Base-by-base conservation (phyloP, 257 asterid species). In the Anisodus acutangulus region DNA sequence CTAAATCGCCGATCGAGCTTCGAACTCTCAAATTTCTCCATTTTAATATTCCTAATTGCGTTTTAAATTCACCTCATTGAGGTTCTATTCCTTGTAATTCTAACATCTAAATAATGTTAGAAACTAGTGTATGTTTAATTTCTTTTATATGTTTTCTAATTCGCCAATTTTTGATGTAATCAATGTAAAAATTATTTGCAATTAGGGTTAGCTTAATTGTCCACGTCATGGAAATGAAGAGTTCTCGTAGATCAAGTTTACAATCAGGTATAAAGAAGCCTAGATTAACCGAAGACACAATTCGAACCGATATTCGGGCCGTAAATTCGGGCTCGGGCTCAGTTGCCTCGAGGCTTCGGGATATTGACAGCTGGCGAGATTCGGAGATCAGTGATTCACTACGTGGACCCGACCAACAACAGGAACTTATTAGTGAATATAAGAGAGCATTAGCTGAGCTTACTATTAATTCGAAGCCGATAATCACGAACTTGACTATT, bases 401-500 rank as follows among this genome's bases (percentile, higher is more conserved):
- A 82, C 93, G 93, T 60, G 97, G 90, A 84, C 74, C 91, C 69
- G 91, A 88, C 83, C 35, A 31, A 31, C 35, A 31, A 31, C 35
- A 31, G 35, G 98, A 94, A 90, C 93, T 94, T 82, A 95, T 96
- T 85, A 86, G 83, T 80, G 98, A 93, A 92, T 96, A 96, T 91
- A 94, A 89, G 93, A 87, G 92, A 71, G 98, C 98, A 2, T 83
- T 96, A 79, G 89, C 95, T 64, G 98, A 94, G 92, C 90, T 96
- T 57, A 94, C 97, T 22, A 92, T 94, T 86, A 96, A 94, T 87
- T 94, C 99, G 51, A 96, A 96, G 90, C 99, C 99, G 5, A 96
- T 96, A 12, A 96, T 96, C 79, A 96, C 98, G 12, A 96, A 96
- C 87, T 88, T 72, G 80, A 72, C 80, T 72, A 72, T 72, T 45